Base-by-base conservation (phyloP, 2,329 filamentous ascomycete genomes). In the Trichophyton benhamiae region DNA sequence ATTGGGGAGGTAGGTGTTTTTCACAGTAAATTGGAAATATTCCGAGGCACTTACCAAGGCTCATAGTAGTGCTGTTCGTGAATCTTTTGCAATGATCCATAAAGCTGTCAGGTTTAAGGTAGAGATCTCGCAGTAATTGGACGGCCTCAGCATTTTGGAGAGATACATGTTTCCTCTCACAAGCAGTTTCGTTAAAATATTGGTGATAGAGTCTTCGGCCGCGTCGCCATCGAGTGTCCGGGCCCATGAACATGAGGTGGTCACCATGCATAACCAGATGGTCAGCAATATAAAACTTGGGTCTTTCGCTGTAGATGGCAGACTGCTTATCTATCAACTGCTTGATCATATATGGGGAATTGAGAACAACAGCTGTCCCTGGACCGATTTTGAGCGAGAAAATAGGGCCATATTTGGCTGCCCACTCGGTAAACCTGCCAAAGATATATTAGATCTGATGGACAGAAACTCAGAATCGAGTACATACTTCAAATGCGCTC, bases 351-450 rank as follows among this genome's bases (percentile, higher is more conserved):
- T 72, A 63, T 30, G 77, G 75, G 0, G 74, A 76, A 0, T 73
- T 77, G 0, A 83, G 68, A 0, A 83, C 76, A 15, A 83, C 71
- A 65, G 81, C 68, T 4, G 72, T 70, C 46, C 77, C 74, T 0
- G 77, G 77, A 0, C 81, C 80, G 0, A 82, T 69, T 0, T 81
- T 79, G 1, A 83, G 69, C 0, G 75, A 79, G 66, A 79, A 82
- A 0, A 83, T 67, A 0, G 79, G 78, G 0, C 80, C 77, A 55
- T 82, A 82, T 66, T 81, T 72, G 4, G 76, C 65, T 0, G 80
- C 78, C 81, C 81, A 83, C 66, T 79, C 77, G 42, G 78, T 68
- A 59, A 81, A 81, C 59, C 46, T 52, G 25, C 25, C 20, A 27
- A 15, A 25, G 25, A 15, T 9, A 13, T 27, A 11, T 52, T 27